Evolutionary conservation across 371 early-diverging fungal species (phyloP).

Genomic region (Mortierella sp.): DNA sequence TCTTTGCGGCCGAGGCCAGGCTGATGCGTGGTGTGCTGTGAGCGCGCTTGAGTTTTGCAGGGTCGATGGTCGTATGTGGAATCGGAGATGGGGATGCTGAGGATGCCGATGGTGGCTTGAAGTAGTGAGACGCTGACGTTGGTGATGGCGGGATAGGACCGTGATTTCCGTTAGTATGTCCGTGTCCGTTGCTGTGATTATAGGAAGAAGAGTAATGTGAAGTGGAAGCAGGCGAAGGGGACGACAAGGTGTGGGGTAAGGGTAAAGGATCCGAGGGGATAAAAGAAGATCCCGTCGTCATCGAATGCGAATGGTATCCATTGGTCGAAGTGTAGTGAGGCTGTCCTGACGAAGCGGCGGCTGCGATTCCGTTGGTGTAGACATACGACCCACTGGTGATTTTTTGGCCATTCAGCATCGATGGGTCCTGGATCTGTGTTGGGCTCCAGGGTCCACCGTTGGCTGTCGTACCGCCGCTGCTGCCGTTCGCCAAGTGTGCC

Average conservation of each 20-base stretch:
- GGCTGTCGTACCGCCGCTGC: neutral
- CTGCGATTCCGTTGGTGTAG: conserved; percentile 37
- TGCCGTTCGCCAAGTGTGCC: conserved; percentile 16
- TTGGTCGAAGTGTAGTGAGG: conserved; percentile 26
- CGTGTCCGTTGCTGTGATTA: conserved; percentile 4
- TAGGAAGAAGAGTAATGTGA: conserved; percentile 5
- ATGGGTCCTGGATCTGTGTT: conserved; percentile 46
- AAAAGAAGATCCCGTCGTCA: neutral
- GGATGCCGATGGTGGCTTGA: conserved; percentile 2
- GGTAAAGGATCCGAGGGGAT: conserved; percentile 13
- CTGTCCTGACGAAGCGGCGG: conserved; percentile 25
- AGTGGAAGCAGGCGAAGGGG: conserved; percentile 6
- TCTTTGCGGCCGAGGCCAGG: conserved; percentile 49
- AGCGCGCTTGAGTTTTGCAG: conserved; percentile 49
- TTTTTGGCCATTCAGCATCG: conserved; percentile 43
- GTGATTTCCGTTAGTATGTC: neutral
- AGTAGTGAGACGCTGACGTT: neutral
- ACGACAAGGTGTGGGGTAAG: neutral
- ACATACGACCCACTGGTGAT: conserved; percentile 51
- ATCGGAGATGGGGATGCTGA: conserved; percentile 13
- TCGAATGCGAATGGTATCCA: conserved; percentile 25
- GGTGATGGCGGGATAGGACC: conserved; percentile 5
- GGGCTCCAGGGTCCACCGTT: conserved; percentile 28
- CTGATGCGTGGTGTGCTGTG: conserved; percentile 55
- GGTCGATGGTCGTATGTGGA: conserved; percentile 38